Evolutionary conservation across 2,329 filamentous ascomycete species (phyloP).

Genomic region (Colletotrichum sp.): DNA sequence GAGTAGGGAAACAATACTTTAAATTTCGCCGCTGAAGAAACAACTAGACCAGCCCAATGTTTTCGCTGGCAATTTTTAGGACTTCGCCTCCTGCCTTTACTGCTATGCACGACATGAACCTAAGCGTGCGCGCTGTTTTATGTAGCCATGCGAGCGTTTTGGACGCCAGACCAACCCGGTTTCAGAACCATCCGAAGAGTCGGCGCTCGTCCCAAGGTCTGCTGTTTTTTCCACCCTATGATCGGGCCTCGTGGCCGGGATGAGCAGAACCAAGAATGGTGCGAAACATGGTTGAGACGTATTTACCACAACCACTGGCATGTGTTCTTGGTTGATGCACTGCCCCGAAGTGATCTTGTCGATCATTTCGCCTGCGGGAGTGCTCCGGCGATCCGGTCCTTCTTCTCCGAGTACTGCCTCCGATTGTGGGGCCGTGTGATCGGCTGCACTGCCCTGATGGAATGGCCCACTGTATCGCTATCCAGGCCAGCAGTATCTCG

Average conservation of each 20-base stretch:
- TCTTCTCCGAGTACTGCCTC: not conserved
- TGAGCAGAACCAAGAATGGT: not conserved
- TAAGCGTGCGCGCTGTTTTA: not conserved
- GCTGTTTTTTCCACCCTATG: not conserved
- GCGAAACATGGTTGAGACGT: slow-evolving; percentile 2
- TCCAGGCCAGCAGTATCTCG: not conserved
- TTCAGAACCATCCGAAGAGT: slow-evolving; percentile 1
- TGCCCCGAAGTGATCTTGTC: not conserved
- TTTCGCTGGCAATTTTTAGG: accelerated
- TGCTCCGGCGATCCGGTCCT: not conserved
- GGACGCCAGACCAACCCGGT: not conserved
- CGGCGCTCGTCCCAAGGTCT: not conserved
- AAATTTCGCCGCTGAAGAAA: not conserved
- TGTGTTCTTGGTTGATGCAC: not conserved
- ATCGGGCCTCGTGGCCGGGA: not conserved
- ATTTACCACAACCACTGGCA: not conserved
- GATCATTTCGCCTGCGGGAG: not conserved
- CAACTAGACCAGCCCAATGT: not conserved
- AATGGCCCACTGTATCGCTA: not conserved
- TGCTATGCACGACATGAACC: not conserved
- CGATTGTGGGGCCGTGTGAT: not conserved
- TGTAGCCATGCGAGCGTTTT: not conserved
- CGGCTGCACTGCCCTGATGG: not conserved
- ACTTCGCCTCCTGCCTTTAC: not conserved
- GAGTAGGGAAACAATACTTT: not conserved